Evolutionary conservation across 2,329 filamentous ascomycete species (phyloP).

Genomic region (Claviceps spartinae): DNA sequence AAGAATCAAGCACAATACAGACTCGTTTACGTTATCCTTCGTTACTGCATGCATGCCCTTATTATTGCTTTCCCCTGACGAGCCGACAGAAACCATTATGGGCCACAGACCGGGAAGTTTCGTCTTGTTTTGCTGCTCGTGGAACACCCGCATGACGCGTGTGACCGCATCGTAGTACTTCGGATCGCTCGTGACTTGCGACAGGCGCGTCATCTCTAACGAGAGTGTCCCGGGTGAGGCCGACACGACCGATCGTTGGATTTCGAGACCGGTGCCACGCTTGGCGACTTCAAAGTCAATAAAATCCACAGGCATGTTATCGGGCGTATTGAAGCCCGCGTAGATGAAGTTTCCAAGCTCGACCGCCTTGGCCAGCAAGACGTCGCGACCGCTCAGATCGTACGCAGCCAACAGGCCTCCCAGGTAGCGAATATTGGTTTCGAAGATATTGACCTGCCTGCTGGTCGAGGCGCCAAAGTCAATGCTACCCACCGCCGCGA

Average conservation of each 20-base stretch:
- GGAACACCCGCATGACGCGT: slow-evolving; percentile 53
- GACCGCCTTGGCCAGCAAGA: slow-evolving; percentile 46
- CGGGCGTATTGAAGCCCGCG: slow-evolving; percentile 53
- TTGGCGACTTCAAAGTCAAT: slow-evolving; percentile 30
- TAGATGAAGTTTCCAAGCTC: slow-evolving; percentile 53
- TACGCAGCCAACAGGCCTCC: slow-evolving; percentile 58
- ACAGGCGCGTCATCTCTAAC: slow-evolving; percentile 59
- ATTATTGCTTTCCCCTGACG: too few species aligned
- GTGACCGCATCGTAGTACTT: slow-evolving; percentile 65
- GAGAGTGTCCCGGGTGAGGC: slow-evolving; percentile 49
- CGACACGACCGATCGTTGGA: slow-evolving; percentile 26
- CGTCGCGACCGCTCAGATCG: slow-evolving; percentile 44
- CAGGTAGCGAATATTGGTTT: slow-evolving; percentile 59
- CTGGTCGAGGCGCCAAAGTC: slow-evolving; percentile 43
- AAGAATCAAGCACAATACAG: too few species aligned
- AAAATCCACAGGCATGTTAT: slow-evolving; percentile 46
- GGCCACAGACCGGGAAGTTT: slow-evolving; percentile 63
- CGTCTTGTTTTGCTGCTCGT: slow-evolving; percentile 51
- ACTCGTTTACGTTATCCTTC: too few species aligned
- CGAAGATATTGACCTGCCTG: slow-evolving; percentile 48
- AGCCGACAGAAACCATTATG: too few species aligned
- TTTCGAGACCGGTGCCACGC: slow-evolving; percentile 17
- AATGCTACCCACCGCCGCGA: slow-evolving; percentile 41
- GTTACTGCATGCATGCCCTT: too few species aligned
- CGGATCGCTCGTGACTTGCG: slow-evolving; percentile 56